A percentile compares a stretch with the other conserved stretches of the same genome.
These are phyloP conservation scores for Gastrolobium bilobum DNA, from an alignment of 306 rosid genomes.

Conservation along the genomic window DNA sequence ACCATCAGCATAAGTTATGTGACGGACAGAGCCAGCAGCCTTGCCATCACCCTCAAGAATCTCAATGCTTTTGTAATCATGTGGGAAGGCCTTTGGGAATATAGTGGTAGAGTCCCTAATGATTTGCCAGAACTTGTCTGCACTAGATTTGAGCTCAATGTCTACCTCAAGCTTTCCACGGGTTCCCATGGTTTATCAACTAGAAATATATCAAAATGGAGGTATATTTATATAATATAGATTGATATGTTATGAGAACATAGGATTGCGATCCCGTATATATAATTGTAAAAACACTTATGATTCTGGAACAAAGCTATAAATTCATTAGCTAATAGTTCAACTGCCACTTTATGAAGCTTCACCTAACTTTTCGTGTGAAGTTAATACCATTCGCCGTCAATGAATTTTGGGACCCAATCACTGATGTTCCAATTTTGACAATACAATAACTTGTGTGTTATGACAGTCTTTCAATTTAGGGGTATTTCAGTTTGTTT, in stretches of 20 bases:
- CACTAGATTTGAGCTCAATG: conserved; percentile 49
- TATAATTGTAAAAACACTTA: not conserved
- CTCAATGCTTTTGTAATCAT: conserved; percentile 86
- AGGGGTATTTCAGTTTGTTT: not conserved
- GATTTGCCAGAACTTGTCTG: conserved; percentile 49
- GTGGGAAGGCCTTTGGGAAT: conserved; percentile 59
- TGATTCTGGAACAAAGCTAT: conserved; percentile 34
- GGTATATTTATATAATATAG: not conserved
- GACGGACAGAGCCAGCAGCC: conserved; percentile 76
- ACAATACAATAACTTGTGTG: not conserved
- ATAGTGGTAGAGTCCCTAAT: conserved; percentile 46
- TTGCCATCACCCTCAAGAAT: conserved; percentile 86
- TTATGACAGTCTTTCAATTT: not conserved
- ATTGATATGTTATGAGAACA: conserved; percentile 34
- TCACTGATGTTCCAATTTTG: not conserved
- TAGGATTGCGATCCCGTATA: not conserved
- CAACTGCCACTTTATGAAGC: conserved; percentile 45
- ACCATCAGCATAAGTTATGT: conserved; percentile 71
- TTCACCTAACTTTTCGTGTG: not conserved
- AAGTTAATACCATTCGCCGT: not conserved
- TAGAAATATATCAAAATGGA: not conserved
- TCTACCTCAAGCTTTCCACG: conserved; percentile 60
- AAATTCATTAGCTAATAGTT: conserved; percentile 51
- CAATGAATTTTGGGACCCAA: conserved; percentile 24
- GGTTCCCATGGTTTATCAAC: conserved; percentile 41